Evolutionary conservation across 2,329 filamentous ascomycete genomes (phyloP).

Genomic region (Microdochium bolleyi): DNA sequence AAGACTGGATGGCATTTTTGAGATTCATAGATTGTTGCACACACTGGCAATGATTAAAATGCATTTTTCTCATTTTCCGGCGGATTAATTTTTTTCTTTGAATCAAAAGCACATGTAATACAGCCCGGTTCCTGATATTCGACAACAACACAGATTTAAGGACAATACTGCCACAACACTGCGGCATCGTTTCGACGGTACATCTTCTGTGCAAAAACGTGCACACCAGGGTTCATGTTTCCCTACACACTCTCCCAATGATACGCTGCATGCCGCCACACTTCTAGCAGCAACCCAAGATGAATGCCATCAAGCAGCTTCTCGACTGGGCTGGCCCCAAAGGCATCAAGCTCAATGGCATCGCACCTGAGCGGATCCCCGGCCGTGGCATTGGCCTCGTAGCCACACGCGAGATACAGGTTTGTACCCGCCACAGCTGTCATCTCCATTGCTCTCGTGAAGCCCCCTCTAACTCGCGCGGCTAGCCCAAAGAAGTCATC

Average conservation of each 20-base stretch:
- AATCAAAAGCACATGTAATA: no score
- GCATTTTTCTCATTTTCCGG: no score
- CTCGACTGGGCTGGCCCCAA: conserved; percentile 58
- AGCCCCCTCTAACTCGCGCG: conserved; percentile 4
- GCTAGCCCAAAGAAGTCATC: conserved; percentile 49
- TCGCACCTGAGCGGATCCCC: conserved; percentile 58
- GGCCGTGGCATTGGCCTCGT: conserved; percentile 74
- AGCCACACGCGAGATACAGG: conserved; percentile 58
- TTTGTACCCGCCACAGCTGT: conserved; percentile 22
- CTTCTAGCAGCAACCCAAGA: not conserved
- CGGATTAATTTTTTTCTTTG: no score
- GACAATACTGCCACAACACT: no score
- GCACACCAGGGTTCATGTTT: no score
- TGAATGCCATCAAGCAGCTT: conserved; percentile 38
- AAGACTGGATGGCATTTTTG: no score
- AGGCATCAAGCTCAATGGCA: conserved; percentile 60
- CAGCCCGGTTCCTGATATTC: no score
- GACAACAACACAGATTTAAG: no score
- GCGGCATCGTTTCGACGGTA: no score
- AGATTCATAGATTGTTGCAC: no score
- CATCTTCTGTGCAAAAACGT: no score
- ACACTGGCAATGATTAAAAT: no score
- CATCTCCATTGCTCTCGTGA: not conserved
- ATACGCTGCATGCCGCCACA: not conserved
- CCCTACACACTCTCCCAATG: not conserved